Conservation (phyloP, 192 early-diverging fungal genomes). For the Ramicandelaber brevisporus region DNA sequence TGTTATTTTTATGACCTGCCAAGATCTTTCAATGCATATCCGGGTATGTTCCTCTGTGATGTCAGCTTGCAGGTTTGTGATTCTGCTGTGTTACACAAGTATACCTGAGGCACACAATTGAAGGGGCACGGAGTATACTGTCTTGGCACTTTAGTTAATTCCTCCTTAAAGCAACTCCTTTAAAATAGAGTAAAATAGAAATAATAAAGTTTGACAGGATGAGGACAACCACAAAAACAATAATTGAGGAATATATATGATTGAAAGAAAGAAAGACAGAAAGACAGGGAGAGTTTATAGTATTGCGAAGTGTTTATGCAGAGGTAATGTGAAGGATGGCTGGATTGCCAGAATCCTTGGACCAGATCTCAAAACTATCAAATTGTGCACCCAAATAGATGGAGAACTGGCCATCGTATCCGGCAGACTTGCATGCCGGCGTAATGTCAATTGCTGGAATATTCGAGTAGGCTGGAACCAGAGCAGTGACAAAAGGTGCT, state of each 20-base stretch:
- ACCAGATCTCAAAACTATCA: slow-evolving; percentile 8
- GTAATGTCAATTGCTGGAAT: slow-evolving; percentile 8
- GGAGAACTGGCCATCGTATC: slow-evolving; percentile 6
- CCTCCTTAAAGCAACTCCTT: no score
- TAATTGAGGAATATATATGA: slow-evolving; percentile 1
- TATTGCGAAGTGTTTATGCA: slow-evolving; percentile 3
- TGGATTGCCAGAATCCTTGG: slow-evolving; percentile 17
- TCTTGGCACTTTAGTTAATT: no score
- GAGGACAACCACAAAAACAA: no score
- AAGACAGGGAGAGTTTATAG: no score
- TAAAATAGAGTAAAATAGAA: slow-evolving; percentile 1
- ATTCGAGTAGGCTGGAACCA: slow-evolving; percentile 8
- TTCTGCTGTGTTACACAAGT: no score
- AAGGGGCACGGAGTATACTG: no score
- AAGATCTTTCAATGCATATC: no score
- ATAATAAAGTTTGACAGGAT: slow-evolving; percentile 1
- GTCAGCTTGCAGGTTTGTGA: no score
- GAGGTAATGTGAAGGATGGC: slow-evolving; percentile 10
- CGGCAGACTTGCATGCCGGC: slow-evolving; percentile 7
- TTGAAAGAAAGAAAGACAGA: slow-evolving; percentile 1
- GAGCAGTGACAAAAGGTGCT: slow-evolving; percentile 4
- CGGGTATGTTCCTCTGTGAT: no score
- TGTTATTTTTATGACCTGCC: no score
- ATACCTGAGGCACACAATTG: no score
- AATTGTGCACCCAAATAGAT: slow-evolving; percentile 6